A percentile compares a stretch with the other conserved stretches of the same genome.
Conservation (phyloP, 345 rosid species). For the Citrus medica region DNA sequence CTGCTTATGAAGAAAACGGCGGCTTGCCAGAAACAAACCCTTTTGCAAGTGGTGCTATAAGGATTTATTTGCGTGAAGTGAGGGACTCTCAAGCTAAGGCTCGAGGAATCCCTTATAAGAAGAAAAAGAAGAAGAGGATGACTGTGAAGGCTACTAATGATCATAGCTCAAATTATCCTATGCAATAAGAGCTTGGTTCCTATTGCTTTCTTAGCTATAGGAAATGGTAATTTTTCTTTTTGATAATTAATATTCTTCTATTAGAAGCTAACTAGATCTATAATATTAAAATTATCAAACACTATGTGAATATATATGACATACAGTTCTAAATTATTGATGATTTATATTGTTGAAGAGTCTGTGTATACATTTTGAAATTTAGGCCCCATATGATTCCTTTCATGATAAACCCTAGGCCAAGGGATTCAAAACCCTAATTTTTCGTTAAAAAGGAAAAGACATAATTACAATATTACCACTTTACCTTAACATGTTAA, state of each 20-base stretch:
- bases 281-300: neutral
- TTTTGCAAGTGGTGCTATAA: constrained; percentile 66
- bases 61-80: constrained; percentile 72
- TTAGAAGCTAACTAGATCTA: constrained; percentile 1
- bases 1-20: constrained; percentile 85
- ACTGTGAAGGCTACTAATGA: constrained; percentile 28
- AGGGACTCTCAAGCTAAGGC: constrained; percentile 87
- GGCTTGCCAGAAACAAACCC: constrained; percentile 82
- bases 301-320: neutral
- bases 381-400: constrained; percentile 4
- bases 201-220: constrained; percentile 7
- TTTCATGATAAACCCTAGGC: constrained; percentile 32
- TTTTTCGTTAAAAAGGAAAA: constrained; percentile 15
- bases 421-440: constrained; percentile 44
- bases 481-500: constrained; percentile 26
- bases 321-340: too few species aligned
- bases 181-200: constrained; percentile 33
- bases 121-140: constrained; percentile 75
- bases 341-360: neutral
- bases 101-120: constrained; percentile 84
- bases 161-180: constrained; percentile 34
- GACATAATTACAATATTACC: constrained; percentile 9
- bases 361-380: neutral
- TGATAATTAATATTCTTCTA: neutral
- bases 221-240: constrained; percentile 20